Conservation (phyloP, 805 yeast genomes). For the Suhomyces canberraensis region DNA sequence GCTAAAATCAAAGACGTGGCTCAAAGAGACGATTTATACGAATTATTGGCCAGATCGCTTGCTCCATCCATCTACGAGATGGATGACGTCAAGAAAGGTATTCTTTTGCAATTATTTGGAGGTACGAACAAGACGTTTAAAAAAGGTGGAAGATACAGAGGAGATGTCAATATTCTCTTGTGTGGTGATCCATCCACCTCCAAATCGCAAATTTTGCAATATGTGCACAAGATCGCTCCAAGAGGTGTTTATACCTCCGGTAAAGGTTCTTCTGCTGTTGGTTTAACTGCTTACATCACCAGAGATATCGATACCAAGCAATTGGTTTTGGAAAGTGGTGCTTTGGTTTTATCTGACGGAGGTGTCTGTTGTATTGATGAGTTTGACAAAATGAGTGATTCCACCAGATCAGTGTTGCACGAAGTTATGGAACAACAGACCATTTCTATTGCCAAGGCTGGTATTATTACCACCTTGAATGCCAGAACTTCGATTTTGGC, state of each 20-base stretch:
- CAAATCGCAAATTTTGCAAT: constrained; percentile 89
- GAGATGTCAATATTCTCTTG: constrained; percentile 85
- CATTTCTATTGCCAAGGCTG: constrained; percentile 96
- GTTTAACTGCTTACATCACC: constrained; percentile 95
- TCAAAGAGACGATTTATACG: constrained; percentile 75
- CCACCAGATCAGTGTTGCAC: constrained; percentile 91
- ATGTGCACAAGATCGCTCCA: constrained; percentile 96
- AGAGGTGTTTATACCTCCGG: constrained; percentile 98
- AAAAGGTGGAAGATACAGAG: constrained; percentile 94
- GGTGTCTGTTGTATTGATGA: constrained; percentile 99
- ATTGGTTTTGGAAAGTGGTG: constrained; percentile 92
- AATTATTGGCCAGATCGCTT: constrained; percentile 78
- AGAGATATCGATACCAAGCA: constrained; percentile 93
- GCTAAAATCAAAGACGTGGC: constrained; percentile 59
- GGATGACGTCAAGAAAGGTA: constrained; percentile 96
- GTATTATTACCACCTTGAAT: constrained; percentile 93
- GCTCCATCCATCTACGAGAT: constrained; percentile 97
- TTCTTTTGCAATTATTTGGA: constrained; percentile 87
- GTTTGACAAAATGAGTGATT: constrained; percentile 94
- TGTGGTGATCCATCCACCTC: constrained; percentile 99
- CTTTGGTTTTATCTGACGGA: constrained; percentile 92
- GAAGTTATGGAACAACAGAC: constrained; percentile 99
- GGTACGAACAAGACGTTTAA: constrained; percentile 87
- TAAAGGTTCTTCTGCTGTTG: constrained; percentile 98
- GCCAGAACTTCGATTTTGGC: constrained; percentile 96